Percentiles rank a stretch among this genome's conserved stretches.
Conservation (phyloP, 805 yeast species). For the Spathaspora girioi region DNA sequence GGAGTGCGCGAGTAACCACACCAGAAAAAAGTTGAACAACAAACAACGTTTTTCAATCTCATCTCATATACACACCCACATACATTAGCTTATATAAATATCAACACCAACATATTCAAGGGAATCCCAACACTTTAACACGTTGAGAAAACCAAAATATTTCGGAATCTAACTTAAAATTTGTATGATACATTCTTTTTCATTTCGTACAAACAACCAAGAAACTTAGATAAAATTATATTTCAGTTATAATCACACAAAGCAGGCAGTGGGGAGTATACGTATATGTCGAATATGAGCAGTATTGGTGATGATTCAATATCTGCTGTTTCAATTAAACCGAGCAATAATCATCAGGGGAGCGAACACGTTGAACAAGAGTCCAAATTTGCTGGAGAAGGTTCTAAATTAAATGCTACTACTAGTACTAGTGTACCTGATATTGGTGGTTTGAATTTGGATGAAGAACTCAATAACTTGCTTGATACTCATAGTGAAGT, state of each 20-base stretch:
- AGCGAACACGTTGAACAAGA: background rate
- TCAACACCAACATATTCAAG: background rate
- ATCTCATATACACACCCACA: background rate
- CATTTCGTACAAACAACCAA: background rate
- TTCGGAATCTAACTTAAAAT: background rate
- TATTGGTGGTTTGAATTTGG: conserved; percentile 9
- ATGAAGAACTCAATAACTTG: conserved; percentile 11
- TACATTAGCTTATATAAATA: background rate
- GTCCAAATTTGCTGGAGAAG: background rate
- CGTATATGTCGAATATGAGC: conserved; percentile 5
- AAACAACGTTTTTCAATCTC: background rate
- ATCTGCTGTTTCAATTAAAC: background rate
- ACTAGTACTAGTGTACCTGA: no score
- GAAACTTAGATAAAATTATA: background rate
- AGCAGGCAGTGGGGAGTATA: background rate
- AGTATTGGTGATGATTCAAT: conserved; percentile 8
- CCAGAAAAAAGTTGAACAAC: background rate
- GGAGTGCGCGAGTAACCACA: background rate
- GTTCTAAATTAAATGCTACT: no score
- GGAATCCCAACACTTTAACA: background rate
- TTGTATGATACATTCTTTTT: background rate
- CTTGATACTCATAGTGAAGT: conserved; percentile 5
- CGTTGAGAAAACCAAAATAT: no score
- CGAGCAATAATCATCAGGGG: background rate
- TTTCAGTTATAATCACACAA: background rate